A percentile compares a stretch with the other conserved stretches of the same genome.
Conservation (phyloP, 2,329 filamentous ascomycete genomes). For the Colletotrichum noveboracense region DNA sequence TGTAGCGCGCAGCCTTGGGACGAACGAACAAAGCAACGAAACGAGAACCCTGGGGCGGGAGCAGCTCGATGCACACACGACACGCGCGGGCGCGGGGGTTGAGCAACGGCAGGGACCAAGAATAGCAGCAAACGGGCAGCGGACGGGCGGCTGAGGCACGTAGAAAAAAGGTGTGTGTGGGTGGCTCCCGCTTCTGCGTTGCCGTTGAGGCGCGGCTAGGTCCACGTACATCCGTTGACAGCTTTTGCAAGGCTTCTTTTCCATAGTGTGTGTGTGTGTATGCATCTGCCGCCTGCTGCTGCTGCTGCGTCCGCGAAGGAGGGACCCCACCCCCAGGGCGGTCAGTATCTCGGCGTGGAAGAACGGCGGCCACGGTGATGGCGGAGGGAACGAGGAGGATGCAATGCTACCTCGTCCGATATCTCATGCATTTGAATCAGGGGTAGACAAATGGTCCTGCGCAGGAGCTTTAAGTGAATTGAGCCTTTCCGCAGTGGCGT, state of each 20-base stretch:
- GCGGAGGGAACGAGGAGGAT: neutral
- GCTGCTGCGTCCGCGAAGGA: neutral
- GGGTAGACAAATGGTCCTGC: constrained; percentile 3
- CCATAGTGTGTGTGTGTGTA: neutral
- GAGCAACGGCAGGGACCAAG: neutral
- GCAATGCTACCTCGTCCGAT: constrained; percentile 16
- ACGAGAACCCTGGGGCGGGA: neutral
- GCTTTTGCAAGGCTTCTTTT: neutral
- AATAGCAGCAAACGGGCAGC: constrained; percentile 15
- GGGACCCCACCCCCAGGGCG: neutral
- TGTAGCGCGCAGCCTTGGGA: neutral
- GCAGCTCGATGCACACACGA: neutral
- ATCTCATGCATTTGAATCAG: constrained; percentile 7
- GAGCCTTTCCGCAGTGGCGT: neutral
- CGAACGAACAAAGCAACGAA: neutral
- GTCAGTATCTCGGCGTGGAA: neutral
- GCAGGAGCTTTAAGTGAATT: constrained; percentile 6
- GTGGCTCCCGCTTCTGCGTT: constrained; percentile 4
- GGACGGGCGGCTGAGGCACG: constrained; percentile 7
- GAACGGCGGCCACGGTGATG: neutral
- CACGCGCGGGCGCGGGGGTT: neutral
- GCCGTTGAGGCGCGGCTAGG: neutral
- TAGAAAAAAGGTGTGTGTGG: neutral
- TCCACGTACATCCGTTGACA: constrained; percentile 1
- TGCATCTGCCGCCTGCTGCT: neutral